Base-by-base conservation (phyloP, 106 monocot genomes). In the Dioscorea dumetorum region DNA sequence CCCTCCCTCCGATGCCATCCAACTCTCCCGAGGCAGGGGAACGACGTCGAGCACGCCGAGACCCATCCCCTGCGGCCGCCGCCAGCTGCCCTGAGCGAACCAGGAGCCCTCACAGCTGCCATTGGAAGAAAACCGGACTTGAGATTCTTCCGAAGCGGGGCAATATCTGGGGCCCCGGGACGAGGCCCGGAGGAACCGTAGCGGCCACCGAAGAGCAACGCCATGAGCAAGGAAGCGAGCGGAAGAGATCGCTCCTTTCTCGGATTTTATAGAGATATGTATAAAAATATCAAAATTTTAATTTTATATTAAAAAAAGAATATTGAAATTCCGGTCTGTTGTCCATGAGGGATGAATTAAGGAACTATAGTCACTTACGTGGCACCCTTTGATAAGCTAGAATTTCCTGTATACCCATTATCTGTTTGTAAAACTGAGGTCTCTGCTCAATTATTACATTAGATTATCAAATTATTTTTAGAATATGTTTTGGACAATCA, bases 1-100 rank as follows among this genome's bases (percentile, higher is more conserved):
- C 81, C 78, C 54, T 82, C 77, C 60, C 88, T 58, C 56, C 83
- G 69, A 9, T 63, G 74, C 85, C 88, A 93, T 17, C 86, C 83
- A 20, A 68, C 79, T 68, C 74, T 81, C 50, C 87, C 87, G 8
- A 86, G 66, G 61, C 34, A 81, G 19, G 86, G 90, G 57, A 80
- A 77, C 48, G 85, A 83, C n/a, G 82, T 70, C 24, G 82, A 82
- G 70, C 76, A 79, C 57, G 84, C 84, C 69, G 35, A 49, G 24
- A 64, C 68, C 52, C 73, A 13, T 1, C 70, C 58, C 19, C 62
- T 24, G 0, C 31, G 2, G 58, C 17, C 21, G 11, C 50, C 33
- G 5, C 33, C 41, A n/a, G 77, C 28, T 49, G 22, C 23, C 50
- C 21, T 2, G 12, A 66, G 41, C 22, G 6, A 12, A 12, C n/a